phyloP scores from a whole-genome alignment of 1,284 basidiomycete genomes.

The Marasmius sp. region DNA sequence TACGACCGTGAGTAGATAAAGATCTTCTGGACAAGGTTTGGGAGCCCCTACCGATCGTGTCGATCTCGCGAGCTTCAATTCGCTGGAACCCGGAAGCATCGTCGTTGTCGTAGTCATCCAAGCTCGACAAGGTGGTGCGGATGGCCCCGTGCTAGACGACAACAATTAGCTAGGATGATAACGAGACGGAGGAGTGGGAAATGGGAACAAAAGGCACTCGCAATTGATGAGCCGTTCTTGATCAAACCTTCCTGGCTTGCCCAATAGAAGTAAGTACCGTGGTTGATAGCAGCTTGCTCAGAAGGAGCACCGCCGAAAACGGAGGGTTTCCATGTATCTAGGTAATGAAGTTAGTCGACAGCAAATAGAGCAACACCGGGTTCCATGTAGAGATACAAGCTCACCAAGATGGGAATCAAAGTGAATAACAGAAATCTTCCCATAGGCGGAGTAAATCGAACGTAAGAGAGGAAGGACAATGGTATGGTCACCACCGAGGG shows the following conservation, averaged over 20 bases:
- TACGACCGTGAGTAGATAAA: slow-evolving; percentile 20
- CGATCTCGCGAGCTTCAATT: slow-evolving; percentile 77
- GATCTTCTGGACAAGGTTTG: background rate
- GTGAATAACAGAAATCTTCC: slow-evolving; percentile 75
- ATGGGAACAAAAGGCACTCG: slow-evolving; percentile 54
- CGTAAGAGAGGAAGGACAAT: slow-evolving; percentile 54
- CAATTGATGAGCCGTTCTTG: slow-evolving; percentile 77
- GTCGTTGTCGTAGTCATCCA: slow-evolving; percentile 71
- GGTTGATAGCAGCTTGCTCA: slow-evolving; percentile 67
- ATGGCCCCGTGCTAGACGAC: slow-evolving; percentile 72
- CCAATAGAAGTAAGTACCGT: slow-evolving; percentile 80
- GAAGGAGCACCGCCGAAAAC: slow-evolving; percentile 72
- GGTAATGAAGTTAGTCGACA: too few relatives aligned
- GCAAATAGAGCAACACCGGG: slow-evolving; percentile 12
- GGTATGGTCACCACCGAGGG: slow-evolving; percentile 79
- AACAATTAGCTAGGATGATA: slow-evolving; percentile 53
- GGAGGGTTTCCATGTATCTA: slow-evolving; percentile 72
- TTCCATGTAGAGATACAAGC: slow-evolving; percentile 10
- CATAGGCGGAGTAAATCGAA: slow-evolving; percentile 68
- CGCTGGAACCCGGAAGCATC: slow-evolving; percentile 66
- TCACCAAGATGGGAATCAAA: slow-evolving; percentile 70
- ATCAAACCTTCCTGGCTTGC: slow-evolving; percentile 75
- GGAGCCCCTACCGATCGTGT: slow-evolving; percentile 54
- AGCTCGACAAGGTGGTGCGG: slow-evolving; percentile 69
- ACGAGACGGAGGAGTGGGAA: slow-evolving; percentile 12